These are phyloP conservation scores for Auriscalpium microsporum DNA, from an alignment of 768 basidiomycete genomes.

Conservation along the genomic window DNA sequence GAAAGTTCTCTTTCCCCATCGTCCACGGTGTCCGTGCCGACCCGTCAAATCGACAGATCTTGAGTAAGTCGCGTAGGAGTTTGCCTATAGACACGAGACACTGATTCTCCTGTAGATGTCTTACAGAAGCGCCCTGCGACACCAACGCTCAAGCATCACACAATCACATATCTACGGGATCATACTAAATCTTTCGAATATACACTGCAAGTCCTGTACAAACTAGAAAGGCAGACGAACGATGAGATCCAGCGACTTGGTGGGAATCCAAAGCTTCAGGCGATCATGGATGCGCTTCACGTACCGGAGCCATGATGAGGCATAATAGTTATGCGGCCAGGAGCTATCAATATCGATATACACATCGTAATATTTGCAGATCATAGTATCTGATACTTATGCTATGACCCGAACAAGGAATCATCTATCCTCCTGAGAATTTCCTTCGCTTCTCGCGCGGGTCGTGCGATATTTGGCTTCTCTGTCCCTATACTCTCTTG, in stretches of 20 bases:
- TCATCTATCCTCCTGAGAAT: conserved; percentile 29
- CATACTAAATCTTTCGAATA: conserved; percentile 85
- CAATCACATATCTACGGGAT: conserved; percentile 68
- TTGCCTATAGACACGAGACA: too few species aligned
- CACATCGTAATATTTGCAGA: too few species aligned
- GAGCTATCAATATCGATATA: too few species aligned
- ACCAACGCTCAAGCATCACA: conserved; percentile 70
- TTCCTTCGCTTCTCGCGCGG: conserved; percentile 78
- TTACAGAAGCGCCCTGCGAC: conserved; percentile 83
- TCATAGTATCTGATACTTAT: too few species aligned
- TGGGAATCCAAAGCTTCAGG: conserved; percentile 60
- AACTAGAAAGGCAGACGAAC: conserved; percentile 58
- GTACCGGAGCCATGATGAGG: background rate
- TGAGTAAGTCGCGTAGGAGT: conserved; percentile 41
- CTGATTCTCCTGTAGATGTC: conserved; percentile 47
- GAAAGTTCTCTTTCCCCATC: conserved; percentile 95
- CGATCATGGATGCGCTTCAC: conserved; percentile 43
- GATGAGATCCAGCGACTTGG: conserved; percentile 67
- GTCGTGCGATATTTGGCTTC: conserved; percentile 62
- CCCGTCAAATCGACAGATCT: conserved; percentile 64
- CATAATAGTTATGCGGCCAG: too few species aligned
- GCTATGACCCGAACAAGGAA: conserved; percentile 9
- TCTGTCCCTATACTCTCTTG: conserved; percentile 62
- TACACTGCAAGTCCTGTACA: conserved; percentile 59
- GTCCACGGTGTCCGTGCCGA: conserved; percentile 84